Evolutionary conservation across 2,329 filamentous ascomycete genomes (phyloP).

Genomic region (Pyricularia grisea): DNA sequence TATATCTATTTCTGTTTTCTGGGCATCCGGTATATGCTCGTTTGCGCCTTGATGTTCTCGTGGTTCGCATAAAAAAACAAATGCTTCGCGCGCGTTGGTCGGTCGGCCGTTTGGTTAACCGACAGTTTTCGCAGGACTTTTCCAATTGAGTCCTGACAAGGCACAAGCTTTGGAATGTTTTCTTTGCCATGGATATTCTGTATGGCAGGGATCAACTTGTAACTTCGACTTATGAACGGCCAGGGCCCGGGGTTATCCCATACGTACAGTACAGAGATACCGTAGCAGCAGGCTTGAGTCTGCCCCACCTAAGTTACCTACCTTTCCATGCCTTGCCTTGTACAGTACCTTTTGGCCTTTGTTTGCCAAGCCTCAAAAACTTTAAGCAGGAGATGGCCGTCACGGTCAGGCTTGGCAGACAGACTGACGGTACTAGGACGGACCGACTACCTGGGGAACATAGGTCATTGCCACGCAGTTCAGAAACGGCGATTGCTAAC

Average conservation of each 20-base stretch:
- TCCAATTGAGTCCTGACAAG: no score
- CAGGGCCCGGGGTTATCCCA: neutral
- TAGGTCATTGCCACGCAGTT: neutral
- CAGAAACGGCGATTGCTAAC: neutral
- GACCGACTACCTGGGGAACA: neutral
- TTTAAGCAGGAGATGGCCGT: neutral
- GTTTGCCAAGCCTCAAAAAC: neutral
- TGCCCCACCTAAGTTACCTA: neutral
- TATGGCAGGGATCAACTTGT: neutral
- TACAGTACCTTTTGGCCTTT: neutral
- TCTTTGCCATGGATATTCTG: neutral
- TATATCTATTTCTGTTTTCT: neutral
- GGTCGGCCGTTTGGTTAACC: neutral
- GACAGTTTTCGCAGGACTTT: neutral
- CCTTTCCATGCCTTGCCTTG: neutral
- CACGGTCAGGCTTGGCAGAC: neutral
- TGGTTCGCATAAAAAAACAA: neutral
- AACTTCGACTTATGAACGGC: neutral
- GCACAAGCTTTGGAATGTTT: neutral
- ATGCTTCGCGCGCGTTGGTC: neutral
- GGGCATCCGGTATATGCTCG: neutral
- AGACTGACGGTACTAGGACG: neutral
- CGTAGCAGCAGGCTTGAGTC: neutral
- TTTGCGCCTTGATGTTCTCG: neutral
- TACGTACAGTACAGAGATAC: no score